Base-by-base conservation (phyloP, 208 protist species). In the Acanthamoeba lenticulata region DNA sequence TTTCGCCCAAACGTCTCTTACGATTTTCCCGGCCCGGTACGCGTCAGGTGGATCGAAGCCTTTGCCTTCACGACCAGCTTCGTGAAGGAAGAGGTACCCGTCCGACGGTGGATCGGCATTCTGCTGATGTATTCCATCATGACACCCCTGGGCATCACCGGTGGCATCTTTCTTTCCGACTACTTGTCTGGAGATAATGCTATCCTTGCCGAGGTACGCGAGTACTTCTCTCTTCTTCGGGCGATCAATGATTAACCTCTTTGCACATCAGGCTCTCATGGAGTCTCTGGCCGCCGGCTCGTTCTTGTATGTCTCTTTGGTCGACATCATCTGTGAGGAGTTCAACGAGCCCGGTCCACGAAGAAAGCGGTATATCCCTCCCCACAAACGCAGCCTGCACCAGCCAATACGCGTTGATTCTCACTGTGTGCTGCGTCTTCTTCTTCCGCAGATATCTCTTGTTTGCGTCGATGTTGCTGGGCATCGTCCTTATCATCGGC, bases 41-140 rank as follows among this genome's bases (percentile, higher is more conserved):
- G n/a, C n/a, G n/a, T n/a, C n/a, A n/a, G n/a, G n/a, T 91, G 85
- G 85, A 91, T 91, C 36, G 85, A 91, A 32, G 85, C 85, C 29
- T 91, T 91, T 91, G 85, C 85, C 24, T 91, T 91, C 57, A 72
- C 52, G 52, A 91, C 85, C 77, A 91, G 85, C 40, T 91, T 91
- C 21, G 57, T 91, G 55, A 91, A 91, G 42, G 85, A 91, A 38
- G 85, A 36, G 1, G 85, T 91, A 55, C 34, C 49, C 34, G n/a
- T 91, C 17, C 32, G 42, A 1, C 57, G 55, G 36, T 91, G 85
- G 85, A 72, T 91, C 29, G 85, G 85, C 7, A 91, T 91, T 40
- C 85, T 91, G 11, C 19, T 72, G 38, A 65, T 91, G 55, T 91
- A 91, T 24, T 91, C 85, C 19, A 29, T 72, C 55, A 72, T 72